Base-by-base conservation (phyloP, 495 filamentous ascomycete genomes). In the Penicillium taxi region DNA sequence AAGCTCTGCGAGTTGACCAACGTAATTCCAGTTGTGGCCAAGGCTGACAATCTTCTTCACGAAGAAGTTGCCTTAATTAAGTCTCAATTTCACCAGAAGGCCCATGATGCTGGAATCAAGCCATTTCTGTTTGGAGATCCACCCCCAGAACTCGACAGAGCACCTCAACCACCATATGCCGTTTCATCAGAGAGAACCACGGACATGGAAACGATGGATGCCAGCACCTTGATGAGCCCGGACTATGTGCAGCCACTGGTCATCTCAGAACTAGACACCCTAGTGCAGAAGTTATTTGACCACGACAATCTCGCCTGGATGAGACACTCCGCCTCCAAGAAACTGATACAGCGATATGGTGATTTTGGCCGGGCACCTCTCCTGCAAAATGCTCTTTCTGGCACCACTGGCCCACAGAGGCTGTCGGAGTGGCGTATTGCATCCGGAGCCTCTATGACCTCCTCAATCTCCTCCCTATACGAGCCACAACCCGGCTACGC, bases 151-250 rank as follows among this genome's bases (percentile, higher is more conserved):
- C 63, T 52, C 4, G 19, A 40, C 12, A 44, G 53, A 17, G 47
- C 42, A 14, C 38, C 42, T 13, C 53, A 58, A 23, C 46, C 63
- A 6, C 79, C 86, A 6, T 94, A 83, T 56, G 80, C 87, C 6
- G 74, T 95, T 26, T 96, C 93, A 15, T 93, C 85, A 13, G 76
- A 75, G 9, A 71, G 78, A 24, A 77, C 75, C 8, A 75, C 75
- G 32, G 88, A 99, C 56, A 64, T 80, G 33, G 88, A 95, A 15
- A 81, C 72, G 29, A 95, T 99, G 86, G 91, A 99, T 52, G 91
- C 91, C 18, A 93, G 85, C 50, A 74, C 91, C 0, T 70, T 99
- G 9, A 99, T 99, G 91, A 86, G 78, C 30, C 80, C 93, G 2
- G 84, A 90, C 47, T 99, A 99, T 56, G 69, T 94, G 12, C 82